Conservation (phyloP, 306 rosid genomes). For the Corylus heterophylla region DNA sequence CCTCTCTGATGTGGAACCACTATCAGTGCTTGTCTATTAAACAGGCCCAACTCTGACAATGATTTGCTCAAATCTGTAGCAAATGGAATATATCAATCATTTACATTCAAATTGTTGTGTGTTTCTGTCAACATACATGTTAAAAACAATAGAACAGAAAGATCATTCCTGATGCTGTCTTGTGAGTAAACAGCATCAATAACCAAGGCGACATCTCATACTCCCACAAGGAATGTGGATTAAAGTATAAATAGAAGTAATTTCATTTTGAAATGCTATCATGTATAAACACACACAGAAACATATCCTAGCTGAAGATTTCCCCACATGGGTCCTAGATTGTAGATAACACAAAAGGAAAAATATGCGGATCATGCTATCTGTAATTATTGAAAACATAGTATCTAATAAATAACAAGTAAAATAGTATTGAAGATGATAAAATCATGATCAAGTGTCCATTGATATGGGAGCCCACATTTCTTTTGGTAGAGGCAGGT, state of each 20-base stretch:
- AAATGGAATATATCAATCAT: slow-evolving; percentile 1
- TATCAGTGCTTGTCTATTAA: slow-evolving; percentile 55
- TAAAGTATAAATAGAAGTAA: neutral
- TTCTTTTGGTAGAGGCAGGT: no score
- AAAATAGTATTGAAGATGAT: no score
- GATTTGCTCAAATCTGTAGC: slow-evolving; percentile 46
- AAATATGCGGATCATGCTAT: neutral
- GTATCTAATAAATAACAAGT: neutral
- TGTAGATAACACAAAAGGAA: neutral
- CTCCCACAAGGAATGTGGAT: no score
- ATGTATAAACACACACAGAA: neutral
- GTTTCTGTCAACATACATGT: neutral
- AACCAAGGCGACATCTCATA: neutral
- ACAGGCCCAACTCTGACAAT: slow-evolving; percentile 50
- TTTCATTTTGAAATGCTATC: neutral
- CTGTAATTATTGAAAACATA: neutral
- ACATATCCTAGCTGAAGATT: neutral
- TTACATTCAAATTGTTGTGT: neutral
- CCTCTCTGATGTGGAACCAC: slow-evolving; percentile 44
- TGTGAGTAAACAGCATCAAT: neutral
- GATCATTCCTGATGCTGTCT: neutral
- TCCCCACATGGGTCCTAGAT: neutral
- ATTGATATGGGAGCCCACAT: neutral
- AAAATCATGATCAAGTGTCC: neutral
- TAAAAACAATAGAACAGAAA: neutral